phyloP scores from a whole-genome alignment of 352 stramenopile genomes.

The Pythium phragmiticola region DNA sequence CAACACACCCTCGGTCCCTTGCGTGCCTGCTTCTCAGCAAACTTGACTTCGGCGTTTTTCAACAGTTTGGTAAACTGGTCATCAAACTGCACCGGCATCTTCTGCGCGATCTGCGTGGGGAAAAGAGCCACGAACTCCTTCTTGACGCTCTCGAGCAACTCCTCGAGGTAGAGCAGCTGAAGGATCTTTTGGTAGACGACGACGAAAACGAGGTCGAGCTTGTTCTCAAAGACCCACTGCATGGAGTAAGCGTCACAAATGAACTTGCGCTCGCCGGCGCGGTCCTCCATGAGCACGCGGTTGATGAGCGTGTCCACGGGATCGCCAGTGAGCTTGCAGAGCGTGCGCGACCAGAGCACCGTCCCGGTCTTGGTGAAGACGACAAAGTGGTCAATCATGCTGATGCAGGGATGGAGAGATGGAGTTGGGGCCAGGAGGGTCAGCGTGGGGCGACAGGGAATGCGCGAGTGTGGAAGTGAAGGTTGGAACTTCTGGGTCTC shows the following conservation, averaged over 20 bases:
- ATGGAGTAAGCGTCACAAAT: conserved; percentile 84
- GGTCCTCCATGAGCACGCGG: conserved; percentile 89
- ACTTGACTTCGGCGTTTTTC: conserved; percentile 69
- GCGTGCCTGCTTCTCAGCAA: conserved; percentile 54
- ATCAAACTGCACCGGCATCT: conserved; percentile 78
- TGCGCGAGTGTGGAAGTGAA: conserved; percentile 2
- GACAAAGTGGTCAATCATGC: conserved; percentile 92
- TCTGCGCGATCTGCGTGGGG: conserved; percentile 67
- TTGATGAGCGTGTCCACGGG: conserved; percentile 88
- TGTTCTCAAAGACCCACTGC: conserved; percentile 92
- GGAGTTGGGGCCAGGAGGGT: not conserved
- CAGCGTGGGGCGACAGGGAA: not conserved
- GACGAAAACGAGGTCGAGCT: conserved; percentile 90
- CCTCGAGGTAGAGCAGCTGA: conserved; percentile 90
- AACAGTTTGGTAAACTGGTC: conserved; percentile 81
- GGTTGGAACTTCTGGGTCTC: not conserved
- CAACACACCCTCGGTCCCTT: conserved; percentile 50
- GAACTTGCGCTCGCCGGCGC: conserved; percentile 83
- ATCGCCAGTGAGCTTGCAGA: conserved; percentile 85
- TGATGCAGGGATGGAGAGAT: not conserved
- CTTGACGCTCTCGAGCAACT: conserved; percentile 88
- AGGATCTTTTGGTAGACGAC: conserved; percentile 92
- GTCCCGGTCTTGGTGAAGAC: conserved; percentile 91
- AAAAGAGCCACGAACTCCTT: conserved; percentile 79
- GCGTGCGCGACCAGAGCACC: conserved; percentile 88